Evolutionary conservation across 441 rosid species (phyloP).

Genomic region (Jatropha multifida): DNA sequence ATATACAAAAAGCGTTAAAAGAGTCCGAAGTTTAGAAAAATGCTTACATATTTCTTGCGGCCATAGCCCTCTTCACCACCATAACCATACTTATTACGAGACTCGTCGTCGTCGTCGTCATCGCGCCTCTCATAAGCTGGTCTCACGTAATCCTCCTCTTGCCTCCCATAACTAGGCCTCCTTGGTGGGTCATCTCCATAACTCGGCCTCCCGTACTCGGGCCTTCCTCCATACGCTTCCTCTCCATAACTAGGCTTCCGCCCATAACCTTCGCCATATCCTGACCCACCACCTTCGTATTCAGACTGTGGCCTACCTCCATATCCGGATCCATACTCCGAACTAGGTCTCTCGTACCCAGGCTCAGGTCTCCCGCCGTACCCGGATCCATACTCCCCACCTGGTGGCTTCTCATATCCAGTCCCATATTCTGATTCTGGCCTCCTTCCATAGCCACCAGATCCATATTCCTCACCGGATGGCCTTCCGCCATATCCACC

Average conservation of each 20-base stretch:
- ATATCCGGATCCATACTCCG: slow-evolving; percentile 4
- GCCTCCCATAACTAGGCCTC: slow-evolving; percentile 24
- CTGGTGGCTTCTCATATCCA: slow-evolving; percentile 3
- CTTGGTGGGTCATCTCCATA: slow-evolving; percentile 22
- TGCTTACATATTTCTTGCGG: slow-evolving; percentile 60
- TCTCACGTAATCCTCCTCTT: slow-evolving; percentile 22
- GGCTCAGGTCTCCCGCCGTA: background rate
- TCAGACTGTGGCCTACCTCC: background rate
- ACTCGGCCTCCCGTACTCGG: slow-evolving; percentile 19
- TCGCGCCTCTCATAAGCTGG: slow-evolving; percentile 31
- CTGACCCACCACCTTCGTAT: slow-evolving; percentile 3
- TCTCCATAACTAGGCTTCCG: slow-evolving; percentile 40
- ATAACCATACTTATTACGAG: slow-evolving; percentile 22
- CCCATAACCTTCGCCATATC: slow-evolving; percentile 27
- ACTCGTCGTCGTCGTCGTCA: slow-evolving; percentile 23
- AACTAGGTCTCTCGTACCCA: slow-evolving; percentile 4
- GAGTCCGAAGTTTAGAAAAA: background rate
- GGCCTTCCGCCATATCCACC: slow-evolving; percentile 38
- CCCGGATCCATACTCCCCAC: slow-evolving; percentile 22
- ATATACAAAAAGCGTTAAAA: background rate
- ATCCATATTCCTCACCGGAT: slow-evolving; percentile 26
- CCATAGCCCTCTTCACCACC: slow-evolving; percentile 55
- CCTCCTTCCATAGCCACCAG: slow-evolving; percentile 31
- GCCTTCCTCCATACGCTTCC: slow-evolving; percentile 25
- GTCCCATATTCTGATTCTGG: slow-evolving; percentile 31